phyloP scores from a whole-genome alignment of 148 eudicot species.

The Vaccinium corymbosum region DNA sequence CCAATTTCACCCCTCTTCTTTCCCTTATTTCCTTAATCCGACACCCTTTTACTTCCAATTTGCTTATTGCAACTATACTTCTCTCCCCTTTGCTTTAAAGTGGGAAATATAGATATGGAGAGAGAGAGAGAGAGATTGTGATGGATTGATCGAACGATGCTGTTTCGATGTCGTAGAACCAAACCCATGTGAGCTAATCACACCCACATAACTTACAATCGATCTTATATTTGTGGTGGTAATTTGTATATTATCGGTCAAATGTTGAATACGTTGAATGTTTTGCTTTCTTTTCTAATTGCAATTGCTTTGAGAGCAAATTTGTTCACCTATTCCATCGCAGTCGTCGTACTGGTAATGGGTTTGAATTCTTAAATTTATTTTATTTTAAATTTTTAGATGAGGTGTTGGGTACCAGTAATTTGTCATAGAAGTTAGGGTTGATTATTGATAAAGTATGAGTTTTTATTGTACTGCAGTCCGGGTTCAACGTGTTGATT shows the following conservation, averaged over 20 bases:
- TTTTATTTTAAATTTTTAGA: neutral
- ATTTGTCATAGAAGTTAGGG: constrained; percentile 16
- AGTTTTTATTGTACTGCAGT: constrained; percentile 22
- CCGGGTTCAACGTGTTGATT: constrained; percentile 64
- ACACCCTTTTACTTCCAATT: constrained; percentile 4
- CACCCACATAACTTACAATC: neutral
- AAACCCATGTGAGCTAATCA: constrained; percentile 39
- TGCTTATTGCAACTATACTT: neutral
- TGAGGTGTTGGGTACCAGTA: constrained; percentile 7
- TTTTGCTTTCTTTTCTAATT: neutral
- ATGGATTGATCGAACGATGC: constrained; percentile 27
- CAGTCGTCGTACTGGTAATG: constrained; percentile 15
- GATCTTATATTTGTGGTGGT: neutral
- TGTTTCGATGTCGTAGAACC: constrained; percentile 15
- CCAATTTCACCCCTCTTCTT: constrained; percentile 5
- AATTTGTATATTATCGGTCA: neutral
- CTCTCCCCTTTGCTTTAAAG: constrained; percentile 10
- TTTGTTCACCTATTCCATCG: constrained; percentile 13
- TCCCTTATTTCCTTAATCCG: neutral
- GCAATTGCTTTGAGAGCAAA: constrained; percentile 7
- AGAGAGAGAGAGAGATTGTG: neutral
- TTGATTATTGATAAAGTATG: constrained; percentile 10
- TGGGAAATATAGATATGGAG: neutral
- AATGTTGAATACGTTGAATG: constrained; percentile 2
- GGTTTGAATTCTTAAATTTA: neutral